Base-by-base conservation (phyloP, 1,284 basidiomycete genomes). In the Tylopilus orsonianus region DNA sequence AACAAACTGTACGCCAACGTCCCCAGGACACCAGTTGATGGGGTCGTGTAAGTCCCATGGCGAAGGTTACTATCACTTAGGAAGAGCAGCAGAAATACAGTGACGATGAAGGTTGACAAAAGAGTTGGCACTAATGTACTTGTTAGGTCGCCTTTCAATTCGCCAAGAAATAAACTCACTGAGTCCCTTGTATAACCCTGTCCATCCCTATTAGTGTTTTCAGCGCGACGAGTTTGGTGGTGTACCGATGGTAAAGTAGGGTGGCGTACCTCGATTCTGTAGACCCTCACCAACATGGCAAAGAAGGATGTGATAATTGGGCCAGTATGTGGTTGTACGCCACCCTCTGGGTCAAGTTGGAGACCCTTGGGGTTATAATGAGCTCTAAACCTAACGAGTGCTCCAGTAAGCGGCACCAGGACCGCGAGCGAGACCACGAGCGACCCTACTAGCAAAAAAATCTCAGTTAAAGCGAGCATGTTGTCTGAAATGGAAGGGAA, bases 301-400 rank as follows among this genome's bases (percentile, higher is more conserved):
- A 87, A 77, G 71, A 74, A 80, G 2, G 72, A 70, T 2, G 75
- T 78, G 42, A 88, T 75, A 14, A 85, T 75, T 49, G 84, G 84
- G 9, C 87, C 87, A 5, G 86, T 87, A 58, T 89, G 83, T 1
- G 86, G 81, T 61, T 84, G 76, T n/a, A 80, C 82, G 46, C 78
- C 83, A 19, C 85, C 87, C 61, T 90, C 87, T 29, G 78, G 71
- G 66, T 93, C 91, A 27, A 95, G 74, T 34, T 89, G 89, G 14
- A 94, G 81, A 29, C 87, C 89, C 64, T 85, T 87, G 3, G 87
- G 87, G 59, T 87, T 89, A 71, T 87, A 90, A 59, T 89, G 88
- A 20, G 87, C 87, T 66, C 87, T 75, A 60, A 88, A 80, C 41
- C 87, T 76, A 10, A 90, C 82, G 9, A 90, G 72, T 18, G 83